Evolutionary conservation across 345 rosid species (phyloP).

Genomic region (Trapa incisa): DNA sequence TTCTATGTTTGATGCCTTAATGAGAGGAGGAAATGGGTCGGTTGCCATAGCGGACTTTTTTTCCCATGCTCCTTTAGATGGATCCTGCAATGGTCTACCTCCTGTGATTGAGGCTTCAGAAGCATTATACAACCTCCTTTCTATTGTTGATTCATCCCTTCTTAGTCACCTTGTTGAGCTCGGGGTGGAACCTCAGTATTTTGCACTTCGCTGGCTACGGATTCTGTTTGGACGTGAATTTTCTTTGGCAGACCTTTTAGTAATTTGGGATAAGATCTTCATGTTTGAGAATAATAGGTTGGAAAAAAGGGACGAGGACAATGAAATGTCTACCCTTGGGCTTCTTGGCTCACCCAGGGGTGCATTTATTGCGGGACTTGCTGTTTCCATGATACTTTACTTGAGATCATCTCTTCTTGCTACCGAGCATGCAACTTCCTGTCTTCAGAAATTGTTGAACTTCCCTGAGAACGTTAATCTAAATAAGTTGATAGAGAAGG

Average conservation of each 20-base stretch:
- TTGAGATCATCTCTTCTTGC: slow-evolving; percentile 77
- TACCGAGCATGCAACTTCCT: slow-evolving; percentile 64
- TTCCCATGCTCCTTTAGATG: slow-evolving; percentile 34
- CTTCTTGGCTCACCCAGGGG: slow-evolving; percentile 56
- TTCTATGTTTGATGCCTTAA: slow-evolving; percentile 82
- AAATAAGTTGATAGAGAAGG: slow-evolving; percentile 45
- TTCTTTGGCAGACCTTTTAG: slow-evolving; percentile 50
- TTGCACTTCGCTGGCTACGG: slow-evolving; percentile 77
- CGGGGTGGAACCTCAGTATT: slow-evolving; percentile 82
- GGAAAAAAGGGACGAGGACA: slow-evolving; percentile 16
- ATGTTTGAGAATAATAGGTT: slow-evolving; percentile 25
- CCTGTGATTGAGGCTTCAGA: slow-evolving; percentile 81
- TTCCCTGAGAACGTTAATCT: slow-evolving; percentile 60
- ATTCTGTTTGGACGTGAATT: slow-evolving; percentile 84
- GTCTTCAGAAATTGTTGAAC: slow-evolving; percentile 71
- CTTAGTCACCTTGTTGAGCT: slow-evolving; percentile 80
- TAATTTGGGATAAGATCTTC: slow-evolving; percentile 84
- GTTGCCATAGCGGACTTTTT: slow-evolving; percentile 80
- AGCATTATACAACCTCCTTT: slow-evolving; percentile 58
- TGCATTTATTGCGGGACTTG: slow-evolving; percentile 55
- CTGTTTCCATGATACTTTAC: slow-evolving; percentile 75
- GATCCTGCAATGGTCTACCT: slow-evolving; percentile 49
- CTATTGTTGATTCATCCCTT: slow-evolving; percentile 66
- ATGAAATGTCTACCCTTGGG: slow-evolving; percentile 15
- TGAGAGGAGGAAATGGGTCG: slow-evolving; percentile 58